Evolutionary conservation across 2,329 filamentous ascomycete genomes (phyloP), one percentile per base, ranked within the genome.

Genomic region (Diaporthe sp.): DNA sequence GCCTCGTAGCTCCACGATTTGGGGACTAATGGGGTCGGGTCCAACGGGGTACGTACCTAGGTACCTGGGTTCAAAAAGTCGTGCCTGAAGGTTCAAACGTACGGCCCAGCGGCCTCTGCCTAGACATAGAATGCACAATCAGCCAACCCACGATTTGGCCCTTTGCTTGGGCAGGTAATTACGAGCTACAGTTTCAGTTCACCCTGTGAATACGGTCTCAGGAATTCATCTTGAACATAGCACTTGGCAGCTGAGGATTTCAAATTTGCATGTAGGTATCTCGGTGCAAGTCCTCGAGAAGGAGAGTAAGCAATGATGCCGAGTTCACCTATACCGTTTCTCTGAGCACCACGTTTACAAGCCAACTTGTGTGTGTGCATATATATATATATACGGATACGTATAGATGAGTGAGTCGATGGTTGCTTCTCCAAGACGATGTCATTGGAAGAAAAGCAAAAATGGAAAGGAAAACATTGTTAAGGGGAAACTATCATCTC

Each of bases 1-100:
- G 61, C 61, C 42, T 46, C 46, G 49, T 34, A 69, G 46, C 65
- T 69, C 46, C 65, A 69, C 49, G 65, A 55, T 15, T 53, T 68
- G 44, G 65, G 65, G 46, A 37, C 49, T n/a, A 34, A 39, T 68
- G 44, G 62, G 62, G 46, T 51, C 49, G 62, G 62, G 46, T 51
- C 49, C 34, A 37, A 42, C 17, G n/a, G 34, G 65, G 46, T 53
- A 28, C 22, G 31, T 53, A 42, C 46, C 31, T 51, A 15, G 34
- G 62, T 68, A 42, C 46, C 31, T 51, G n/a, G 34, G 62, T 68
- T 25, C 62, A 61, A 39, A 39, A 39, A 42, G 22, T 28, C 10
- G 58, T 61, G 58, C 58, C 58, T 42, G 58, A 34, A 17, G 13
- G 19, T 61, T 25, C n/a, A 28, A 10, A 22, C 55, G 55, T n/a